A percentile compares a stretch with the other conserved stretches of the same genome.
Conservation (phyloP, 805 yeast species). For the Priceomyces carsonii region DNA sequence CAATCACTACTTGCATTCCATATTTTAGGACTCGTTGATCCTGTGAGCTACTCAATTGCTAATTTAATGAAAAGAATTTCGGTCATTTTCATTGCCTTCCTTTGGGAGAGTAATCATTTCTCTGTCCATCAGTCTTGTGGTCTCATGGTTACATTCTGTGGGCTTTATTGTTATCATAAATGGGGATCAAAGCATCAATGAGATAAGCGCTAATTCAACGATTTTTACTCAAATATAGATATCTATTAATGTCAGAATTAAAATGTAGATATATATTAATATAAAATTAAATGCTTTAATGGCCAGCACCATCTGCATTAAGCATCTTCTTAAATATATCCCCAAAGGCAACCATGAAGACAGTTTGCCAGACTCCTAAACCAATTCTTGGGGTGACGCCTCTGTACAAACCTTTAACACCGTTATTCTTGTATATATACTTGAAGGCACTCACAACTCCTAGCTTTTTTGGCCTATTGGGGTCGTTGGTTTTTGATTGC, state of each 20-base stretch:
- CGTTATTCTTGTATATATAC: slow-evolving; percentile 81
- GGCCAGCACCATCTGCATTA: slow-evolving; percentile 42
- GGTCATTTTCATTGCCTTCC: slow-evolving; percentile 63
- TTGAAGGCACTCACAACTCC: slow-evolving; percentile 73
- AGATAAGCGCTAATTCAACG: background rate
- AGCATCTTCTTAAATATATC: slow-evolving; percentile 60
- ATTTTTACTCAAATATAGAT: background rate
- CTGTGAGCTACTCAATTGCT: slow-evolving; percentile 78
- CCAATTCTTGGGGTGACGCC: slow-evolving; percentile 98
- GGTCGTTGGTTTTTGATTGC: slow-evolving; percentile 94
- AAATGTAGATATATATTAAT: background rate
- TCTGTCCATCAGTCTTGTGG: slow-evolving; percentile 36
- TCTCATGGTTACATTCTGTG: slow-evolving; percentile 35
- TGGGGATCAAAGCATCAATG: slow-evolving; percentile 27
- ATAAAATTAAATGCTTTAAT: slow-evolving; percentile 17
- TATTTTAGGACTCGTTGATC: slow-evolving; percentile 67
- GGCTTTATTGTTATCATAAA: slow-evolving; percentile 43
- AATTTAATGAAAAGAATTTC: slow-evolving; percentile 74
- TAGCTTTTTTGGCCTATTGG: slow-evolving; percentile 92
- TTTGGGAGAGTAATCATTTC: slow-evolving; percentile 48
- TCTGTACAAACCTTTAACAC: slow-evolving; percentile 87
- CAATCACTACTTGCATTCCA: slow-evolving; percentile 79
- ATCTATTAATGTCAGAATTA: background rate
- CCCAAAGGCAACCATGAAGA: slow-evolving; percentile 97
- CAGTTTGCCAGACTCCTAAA: slow-evolving; percentile 96